Conservation (phyloP, 495 filamentous ascomycete genomes). For the Podospora appendiculata region DNA sequence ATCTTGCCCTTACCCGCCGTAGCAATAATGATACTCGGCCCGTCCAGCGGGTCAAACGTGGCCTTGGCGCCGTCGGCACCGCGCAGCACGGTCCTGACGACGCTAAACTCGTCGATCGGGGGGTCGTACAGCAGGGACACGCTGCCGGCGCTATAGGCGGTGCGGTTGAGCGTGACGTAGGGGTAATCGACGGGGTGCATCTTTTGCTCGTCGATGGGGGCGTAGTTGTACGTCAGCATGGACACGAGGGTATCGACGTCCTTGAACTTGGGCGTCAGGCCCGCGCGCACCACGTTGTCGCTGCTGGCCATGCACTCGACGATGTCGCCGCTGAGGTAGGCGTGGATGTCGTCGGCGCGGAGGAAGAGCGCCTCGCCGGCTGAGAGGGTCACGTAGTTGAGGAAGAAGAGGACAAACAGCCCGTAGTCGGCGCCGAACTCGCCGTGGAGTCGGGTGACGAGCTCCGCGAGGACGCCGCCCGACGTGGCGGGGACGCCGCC, state of each 20-base stretch:
- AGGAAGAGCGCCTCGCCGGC: conserved; percentile 94
- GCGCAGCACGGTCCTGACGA: conserved; percentile 71
- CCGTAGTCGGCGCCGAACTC: conserved; percentile 38
- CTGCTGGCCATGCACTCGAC: conserved; percentile 98
- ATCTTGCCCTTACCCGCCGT: conserved; percentile 75
- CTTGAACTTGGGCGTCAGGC: conserved; percentile 97
- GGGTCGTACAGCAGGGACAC: conserved; percentile 75
- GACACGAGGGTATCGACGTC: conserved; percentile 83
- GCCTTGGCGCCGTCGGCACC: conserved; percentile 64
- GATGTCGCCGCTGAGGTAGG: conserved; percentile 92
- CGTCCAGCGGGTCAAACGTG: conserved; percentile 77
- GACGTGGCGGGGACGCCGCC: conserved; percentile 50
- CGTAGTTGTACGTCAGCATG: conserved; percentile 92
- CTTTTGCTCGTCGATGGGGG: conserved; percentile 90
- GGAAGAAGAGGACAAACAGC: conserved; percentile 40
- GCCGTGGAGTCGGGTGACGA: conserved; percentile 66
- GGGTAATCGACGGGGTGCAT: conserved; percentile 78
- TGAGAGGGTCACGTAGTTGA: conserved; percentile 47
- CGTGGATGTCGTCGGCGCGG: conserved; percentile 93
- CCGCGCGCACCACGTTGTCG: conserved; percentile 95
- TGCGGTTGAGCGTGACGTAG: conserved; percentile 67
- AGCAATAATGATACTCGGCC: conserved; percentile 88
- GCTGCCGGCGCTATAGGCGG: conserved; percentile 69
- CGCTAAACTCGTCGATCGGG: conserved; percentile 93
- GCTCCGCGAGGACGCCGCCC: conserved; percentile 63